A percentile compares a stretch with the other conserved stretches of the same genome.
phyloP scores from a whole-genome alignment of 495 filamentous ascomycete genomes.

The Neurospora sp. region DNA sequence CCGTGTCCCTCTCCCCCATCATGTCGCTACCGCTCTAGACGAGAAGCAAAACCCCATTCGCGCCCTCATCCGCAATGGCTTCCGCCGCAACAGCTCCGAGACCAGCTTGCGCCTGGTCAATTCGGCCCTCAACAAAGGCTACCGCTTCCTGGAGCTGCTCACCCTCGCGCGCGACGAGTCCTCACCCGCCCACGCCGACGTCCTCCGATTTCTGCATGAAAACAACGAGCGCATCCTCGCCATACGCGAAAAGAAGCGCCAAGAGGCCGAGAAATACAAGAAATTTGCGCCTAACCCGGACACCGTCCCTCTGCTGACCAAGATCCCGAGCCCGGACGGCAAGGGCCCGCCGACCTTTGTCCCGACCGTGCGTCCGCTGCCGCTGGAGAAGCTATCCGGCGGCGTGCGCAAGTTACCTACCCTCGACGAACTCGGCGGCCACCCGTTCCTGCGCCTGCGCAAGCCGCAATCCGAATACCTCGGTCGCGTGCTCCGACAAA shows the following conservation, averaged over 20 bases:
- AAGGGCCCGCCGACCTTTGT: constrained; percentile 29
- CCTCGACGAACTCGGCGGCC: constrained; percentile 41
- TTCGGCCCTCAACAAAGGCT: constrained; percentile 53
- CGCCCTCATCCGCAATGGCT: constrained; percentile 41
- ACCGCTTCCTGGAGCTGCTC: constrained; percentile 30
- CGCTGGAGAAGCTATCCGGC: constrained; percentile 30
- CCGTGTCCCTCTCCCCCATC: constrained; percentile 34
- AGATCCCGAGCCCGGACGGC: constrained; percentile 18
- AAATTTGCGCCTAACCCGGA: constrained; percentile 5
- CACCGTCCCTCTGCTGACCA: constrained; percentile 23
- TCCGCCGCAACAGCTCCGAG: constrained; percentile 46
- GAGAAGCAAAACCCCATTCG: constrained; percentile 24
- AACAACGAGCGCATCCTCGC: constrained; percentile 19
- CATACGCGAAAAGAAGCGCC: constrained; percentile 6
- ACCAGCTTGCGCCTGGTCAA: constrained; percentile 43
- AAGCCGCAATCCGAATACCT: constrained; percentile 58
- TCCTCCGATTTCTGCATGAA: constrained; percentile 24
- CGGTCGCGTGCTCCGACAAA: constrained; percentile 45
- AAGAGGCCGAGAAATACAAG: background rate
- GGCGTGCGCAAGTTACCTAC: constrained; percentile 50
- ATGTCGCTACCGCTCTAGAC: constrained; percentile 30
- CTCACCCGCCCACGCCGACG: constrained; percentile 13
- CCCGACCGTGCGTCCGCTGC: constrained; percentile 33
- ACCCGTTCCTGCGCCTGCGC: constrained; percentile 61
- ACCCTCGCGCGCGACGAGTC: constrained; percentile 2